phyloP scores from a whole-genome alignment of 352 stramenopile genomes.

The Phytophthora hibernalis region DNA sequence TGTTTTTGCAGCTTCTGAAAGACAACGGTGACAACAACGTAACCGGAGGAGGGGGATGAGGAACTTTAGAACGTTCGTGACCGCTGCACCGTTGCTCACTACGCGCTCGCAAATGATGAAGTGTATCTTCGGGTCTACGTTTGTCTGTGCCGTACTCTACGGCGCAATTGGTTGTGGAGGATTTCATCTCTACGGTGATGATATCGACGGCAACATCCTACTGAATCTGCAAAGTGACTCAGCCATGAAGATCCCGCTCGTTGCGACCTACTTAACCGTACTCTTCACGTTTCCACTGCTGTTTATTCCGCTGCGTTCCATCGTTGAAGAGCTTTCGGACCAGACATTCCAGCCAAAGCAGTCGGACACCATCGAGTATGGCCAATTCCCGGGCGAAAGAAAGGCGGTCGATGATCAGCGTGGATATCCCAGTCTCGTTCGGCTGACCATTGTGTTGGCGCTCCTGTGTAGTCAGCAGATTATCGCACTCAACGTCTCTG shows the following conservation, averaged over 20 bases:
- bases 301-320: slow-evolving; percentile 53
- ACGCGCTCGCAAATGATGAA: slow-evolving; percentile 46
- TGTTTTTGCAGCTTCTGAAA: slow-evolving; percentile 70
- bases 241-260: slow-evolving; percentile 50
- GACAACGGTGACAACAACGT: slow-evolving; percentile 16
- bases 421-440: background rate
- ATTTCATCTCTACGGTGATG: slow-evolving; percentile 51
- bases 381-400: slow-evolving; percentile 6
- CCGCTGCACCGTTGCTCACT: slow-evolving; percentile 23
- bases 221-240: slow-evolving; percentile 56
- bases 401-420: slow-evolving; percentile 7
- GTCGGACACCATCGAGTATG: slow-evolving; percentile 10
- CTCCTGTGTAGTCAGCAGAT: slow-evolving; percentile 37
- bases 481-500: slow-evolving; percentile 49
- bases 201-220: slow-evolving; percentile 57
- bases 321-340: slow-evolving; percentile 42
- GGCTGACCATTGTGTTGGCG: slow-evolving; percentile 24
- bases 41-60: slow-evolving; percentile 43
- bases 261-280: slow-evolving; percentile 53
- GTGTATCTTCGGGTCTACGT: slow-evolving; percentile 52
- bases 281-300: slow-evolving; percentile 59
- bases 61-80: slow-evolving; percentile 35
- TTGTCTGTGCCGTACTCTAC: slow-evolving; percentile 61
- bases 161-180: slow-evolving; percentile 51
- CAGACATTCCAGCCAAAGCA: slow-evolving; percentile 10